A percentile compares a stretch with the other conserved stretches of the same genome.
Conservation (phyloP, 257 asterid genomes). For the Plantago ovata region DNA sequence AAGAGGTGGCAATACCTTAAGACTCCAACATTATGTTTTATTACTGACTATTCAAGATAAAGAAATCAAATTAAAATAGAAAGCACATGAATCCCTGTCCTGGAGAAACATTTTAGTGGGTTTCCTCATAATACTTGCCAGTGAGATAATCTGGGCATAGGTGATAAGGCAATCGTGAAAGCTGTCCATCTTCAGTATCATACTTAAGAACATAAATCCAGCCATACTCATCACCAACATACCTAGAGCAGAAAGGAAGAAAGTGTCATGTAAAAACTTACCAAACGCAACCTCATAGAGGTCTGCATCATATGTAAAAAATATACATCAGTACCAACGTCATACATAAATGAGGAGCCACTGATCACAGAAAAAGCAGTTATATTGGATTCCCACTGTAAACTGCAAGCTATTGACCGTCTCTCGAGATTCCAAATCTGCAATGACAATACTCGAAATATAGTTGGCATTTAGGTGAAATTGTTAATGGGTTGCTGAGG, state of each 20-base stretch:
- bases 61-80: too few species aligned
- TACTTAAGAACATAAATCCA: constrained; percentile 63
- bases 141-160: constrained; percentile 58
- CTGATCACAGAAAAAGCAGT: constrained; percentile 83
- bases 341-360: constrained; percentile 83
- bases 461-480: constrained; percentile 11
- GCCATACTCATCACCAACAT: constrained; percentile 84
- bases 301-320: constrained; percentile 14
- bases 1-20: too few species aligned
- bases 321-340: constrained; percentile 20
- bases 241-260: constrained; percentile 43
- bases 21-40: too few species aligned
- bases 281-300: constrained; percentile 10
- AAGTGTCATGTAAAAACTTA: constrained; percentile 25
- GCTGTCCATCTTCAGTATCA: constrained; percentile 44
- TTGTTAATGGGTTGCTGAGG: constrained; percentile 6
- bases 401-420: constrained; percentile 64
- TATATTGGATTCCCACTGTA: constrained; percentile 78
- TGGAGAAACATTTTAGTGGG: background rate
- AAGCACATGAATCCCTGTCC: constrained; percentile 6
- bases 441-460: constrained; percentile 22
- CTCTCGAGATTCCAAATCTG: constrained; percentile 81
- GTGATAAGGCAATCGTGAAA: constrained; percentile 58
- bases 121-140: constrained; percentile 36
- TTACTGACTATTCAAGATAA: too few species aligned